Evolutionary conservation across 495 filamentous ascomycete genomes (phyloP), one percentile per base, ranked within the genome.

Genomic region (Penicillium turbatum): DNA sequence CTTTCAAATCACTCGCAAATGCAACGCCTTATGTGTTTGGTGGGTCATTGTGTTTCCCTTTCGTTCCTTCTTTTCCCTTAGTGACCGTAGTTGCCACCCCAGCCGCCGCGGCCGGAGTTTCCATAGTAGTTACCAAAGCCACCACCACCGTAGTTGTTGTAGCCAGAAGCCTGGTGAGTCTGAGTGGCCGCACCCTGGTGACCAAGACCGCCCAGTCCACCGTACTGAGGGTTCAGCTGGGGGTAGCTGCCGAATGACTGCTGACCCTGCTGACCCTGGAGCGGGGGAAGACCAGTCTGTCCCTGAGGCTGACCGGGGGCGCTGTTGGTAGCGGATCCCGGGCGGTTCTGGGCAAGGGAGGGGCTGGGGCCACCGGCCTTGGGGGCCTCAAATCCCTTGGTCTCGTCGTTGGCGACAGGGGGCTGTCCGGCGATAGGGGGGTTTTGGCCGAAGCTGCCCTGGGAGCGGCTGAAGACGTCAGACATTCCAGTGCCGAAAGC

Each of bases 281-380:
- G 83, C 21, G 87, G 87, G 26, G 88, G 89, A 40, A 92, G 77
- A 29, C 86, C 82, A 41, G 70, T 69, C 58, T 80, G 78, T 32
- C 68, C 72, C 59, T 75, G 72, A 46, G 78, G 70, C 66, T 90
- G 87, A 6, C 79, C 81, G 15, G 82, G 80, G 12, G 78, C 79
- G 55, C 79, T 85, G 70, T 90, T 93, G 12, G 86, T 85, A 12
- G 91, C 89, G 30, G 91, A 95, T 16, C 89, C 90, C 13, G 91
- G 90, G 51, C 91, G 87, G 62, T 77, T 77, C 61, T 89, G 87
- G 27, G 82, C 84, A 26, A 95, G 81, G 6, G 89, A 89, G 27
- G 91, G 91, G 70, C 89, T 95, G 3, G 91, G 90, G 6, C 89
- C 90, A 37, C 80, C 79, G 31, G 83, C 73, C 61, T 95, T 93